Evolutionary conservation across 305 asterid species (phyloP).

Genomic region (Ilex paraguariensis): DNA sequence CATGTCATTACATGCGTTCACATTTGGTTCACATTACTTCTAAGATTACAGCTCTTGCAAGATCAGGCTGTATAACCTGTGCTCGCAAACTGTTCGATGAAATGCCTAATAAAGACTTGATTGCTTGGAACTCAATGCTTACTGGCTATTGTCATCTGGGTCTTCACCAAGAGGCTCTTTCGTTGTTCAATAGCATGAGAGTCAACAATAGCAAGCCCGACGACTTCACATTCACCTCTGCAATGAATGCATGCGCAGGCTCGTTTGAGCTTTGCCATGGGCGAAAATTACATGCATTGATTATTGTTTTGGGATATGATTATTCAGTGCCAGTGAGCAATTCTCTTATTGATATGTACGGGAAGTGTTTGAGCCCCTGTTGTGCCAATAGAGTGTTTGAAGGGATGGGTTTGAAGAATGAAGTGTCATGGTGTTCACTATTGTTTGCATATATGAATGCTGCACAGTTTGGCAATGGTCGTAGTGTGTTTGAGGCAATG

Average conservation of each 20-base stretch:
- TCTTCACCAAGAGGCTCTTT: constrained; percentile 46
- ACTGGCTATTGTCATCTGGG: constrained; percentile 53
- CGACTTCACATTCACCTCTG: constrained; percentile 58
- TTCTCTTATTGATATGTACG: constrained; percentile 71
- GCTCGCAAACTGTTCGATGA: constrained; percentile 76
- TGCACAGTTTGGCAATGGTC: constrained; percentile 34
- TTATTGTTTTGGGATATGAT: constrained; percentile 40
- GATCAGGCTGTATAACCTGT: constrained; percentile 30
- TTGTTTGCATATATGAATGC: constrained; percentile 53
- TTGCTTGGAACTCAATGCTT: constrained; percentile 74
- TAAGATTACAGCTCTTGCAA: constrained; percentile 34
- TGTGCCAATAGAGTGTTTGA: constrained; percentile 51
- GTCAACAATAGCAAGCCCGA: constrained; percentile 32
- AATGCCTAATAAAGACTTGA: constrained; percentile 55
- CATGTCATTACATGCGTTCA: constrained; percentile 29
- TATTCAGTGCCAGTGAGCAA: constrained; percentile 51
- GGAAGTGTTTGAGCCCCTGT: constrained; percentile 41
- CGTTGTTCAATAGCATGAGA: constrained; percentile 43
- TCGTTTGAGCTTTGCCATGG: constrained; percentile 35
- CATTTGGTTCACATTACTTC: constrained; percentile 39
- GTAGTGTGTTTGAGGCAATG: constrained; percentile 38
- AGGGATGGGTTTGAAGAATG: constrained; percentile 52
- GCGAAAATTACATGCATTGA: constrained; percentile 36
- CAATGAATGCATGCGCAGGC: constrained; percentile 53
- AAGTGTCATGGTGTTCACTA: constrained; percentile 79